Evolutionary conservation across 768 basidiomycete species (phyloP), one percentile per base, ranked within the genome.

Genomic region (Mycena albidolilacea): DNA sequence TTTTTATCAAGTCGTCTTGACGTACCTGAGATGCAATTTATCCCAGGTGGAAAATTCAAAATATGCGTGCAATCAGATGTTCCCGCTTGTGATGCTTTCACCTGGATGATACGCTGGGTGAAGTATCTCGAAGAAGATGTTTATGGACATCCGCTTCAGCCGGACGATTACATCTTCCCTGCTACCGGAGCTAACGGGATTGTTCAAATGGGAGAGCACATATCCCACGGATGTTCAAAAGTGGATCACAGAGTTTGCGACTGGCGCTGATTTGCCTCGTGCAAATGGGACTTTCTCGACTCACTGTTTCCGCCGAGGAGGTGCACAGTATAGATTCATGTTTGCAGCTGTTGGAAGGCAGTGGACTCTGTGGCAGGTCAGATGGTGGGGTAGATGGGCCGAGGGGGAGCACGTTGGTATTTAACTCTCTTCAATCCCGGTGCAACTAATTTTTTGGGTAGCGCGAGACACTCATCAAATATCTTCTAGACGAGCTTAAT

Each of bases 121-220:
- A 52, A 72, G 54, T 50, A 61, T 72, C 35, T 76, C 69, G 71
- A 80, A 67, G 68, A 59, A 72, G 78, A 70, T 44, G 21, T 73
- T 77, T 72, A 62, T 43, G 54, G 81, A 37, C 67, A 76, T 2
- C 39, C 65, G 1, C 77, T 84, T 0, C 30, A 41, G 3, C 67
- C 69, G 0, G 78, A 81, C 2, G 81, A 85, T 44, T 81, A 75
- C 41, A n/a, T 85, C 3, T 85, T 85, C 67, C 83, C 82, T 0
- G 39, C 43, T 5, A 78, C 84, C 11, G 74, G 75, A 6, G 35
- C 72, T 0, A 82, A 80, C 64, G 80, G 80, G 0, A 30, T 30
- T 30, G 30, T 30, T 3, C 30, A 30, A 7, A 43, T 5, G 1
- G 41, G 41, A 14, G 41, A 43, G 2, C 41, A 43, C 6, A 43